Percentiles rank a stretch among this genome's conserved stretches.
Conservation (phyloP, 2,329 filamentous ascomycete genomes). For the Pseudogymnoascus sp. region DNA sequence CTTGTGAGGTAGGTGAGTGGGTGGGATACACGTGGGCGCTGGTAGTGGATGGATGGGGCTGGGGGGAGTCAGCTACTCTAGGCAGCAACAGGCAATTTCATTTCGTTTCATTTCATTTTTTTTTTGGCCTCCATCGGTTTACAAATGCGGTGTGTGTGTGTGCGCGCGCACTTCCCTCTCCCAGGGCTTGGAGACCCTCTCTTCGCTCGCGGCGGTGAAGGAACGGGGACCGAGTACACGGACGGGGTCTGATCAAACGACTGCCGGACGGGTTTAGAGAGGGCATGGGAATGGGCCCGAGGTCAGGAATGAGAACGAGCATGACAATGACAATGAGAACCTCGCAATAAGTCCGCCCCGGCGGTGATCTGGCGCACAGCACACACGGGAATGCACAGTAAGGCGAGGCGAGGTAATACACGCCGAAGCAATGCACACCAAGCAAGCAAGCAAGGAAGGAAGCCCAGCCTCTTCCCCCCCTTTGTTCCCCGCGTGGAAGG, state of each 20-base stretch:
- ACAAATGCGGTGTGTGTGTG: not conserved
- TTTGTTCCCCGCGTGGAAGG: not conserved
- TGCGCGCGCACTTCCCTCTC: not conserved
- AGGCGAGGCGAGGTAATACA: not conserved
- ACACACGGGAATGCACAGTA: not conserved
- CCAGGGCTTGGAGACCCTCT: not conserved
- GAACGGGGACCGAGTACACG: not conserved
- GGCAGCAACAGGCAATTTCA: not conserved
- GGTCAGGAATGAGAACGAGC: not conserved
- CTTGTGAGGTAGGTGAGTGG: not conserved
- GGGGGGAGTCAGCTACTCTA: not conserved
- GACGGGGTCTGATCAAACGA: no score
- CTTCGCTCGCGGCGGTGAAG: not conserved
- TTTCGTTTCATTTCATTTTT: not conserved
- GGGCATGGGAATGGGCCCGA: not conserved
- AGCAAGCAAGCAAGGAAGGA: not conserved
- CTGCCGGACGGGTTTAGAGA: not conserved
- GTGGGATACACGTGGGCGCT: not conserved
- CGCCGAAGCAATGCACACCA: not conserved
- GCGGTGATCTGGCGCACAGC: not conserved
- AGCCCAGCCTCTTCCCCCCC: not conserved
- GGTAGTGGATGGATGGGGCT: not conserved
- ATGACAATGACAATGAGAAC: not conserved
- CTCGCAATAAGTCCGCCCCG: not conserved
- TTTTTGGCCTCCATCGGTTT: not conserved